A percentile compares a stretch with the other conserved stretches of the same genome.
phyloP scores from a whole-genome alignment of 73 alveolate genomes.

The Stentor roeselii region DNA sequence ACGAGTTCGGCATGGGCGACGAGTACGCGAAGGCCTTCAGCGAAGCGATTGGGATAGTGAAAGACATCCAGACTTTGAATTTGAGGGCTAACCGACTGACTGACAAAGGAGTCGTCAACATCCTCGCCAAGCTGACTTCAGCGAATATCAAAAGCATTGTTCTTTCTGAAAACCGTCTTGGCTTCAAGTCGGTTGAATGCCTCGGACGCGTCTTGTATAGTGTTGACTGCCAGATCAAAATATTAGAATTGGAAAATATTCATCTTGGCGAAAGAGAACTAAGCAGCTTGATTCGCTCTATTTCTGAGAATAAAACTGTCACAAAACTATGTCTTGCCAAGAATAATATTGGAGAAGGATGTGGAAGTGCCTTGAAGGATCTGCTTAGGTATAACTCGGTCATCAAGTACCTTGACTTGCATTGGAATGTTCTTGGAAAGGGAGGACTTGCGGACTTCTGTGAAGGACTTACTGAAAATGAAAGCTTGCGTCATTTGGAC shows the following conservation, averaged over 20 bases:
- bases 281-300: constrained; percentile 39
- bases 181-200: not conserved
- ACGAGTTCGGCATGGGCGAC: constrained; percentile 41
- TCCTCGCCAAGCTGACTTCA: constrained; percentile 2
- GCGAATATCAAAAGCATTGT: constrained; percentile 26
- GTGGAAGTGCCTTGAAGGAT: constrained; percentile 40
- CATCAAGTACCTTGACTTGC: constrained; percentile 27
- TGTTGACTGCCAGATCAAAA: constrained; percentile 9
- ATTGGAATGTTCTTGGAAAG: constrained; percentile 24
- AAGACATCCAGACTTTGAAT: constrained; percentile 12
- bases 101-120: constrained; percentile 37
- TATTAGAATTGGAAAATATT: constrained; percentile 63
- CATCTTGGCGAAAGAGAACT: constrained; percentile 65
- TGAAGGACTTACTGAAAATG: constrained; percentile 30
- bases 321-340: constrained; percentile 51
- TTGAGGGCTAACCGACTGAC: constrained; percentile 43
- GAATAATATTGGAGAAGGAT: constrained; percentile 52
- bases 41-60: constrained; percentile 1
- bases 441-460: constrained; percentile 27
- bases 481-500: constrained; percentile 27
- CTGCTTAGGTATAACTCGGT: not conserved
- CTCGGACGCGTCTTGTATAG: not conserved
- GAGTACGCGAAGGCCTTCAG: constrained; percentile 45
- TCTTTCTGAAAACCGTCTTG: constrained; percentile 36
- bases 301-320: constrained; percentile 50